Conservation (phyloP, 371 early-diverging fungal species). For the Zychaea mexicana region DNA sequence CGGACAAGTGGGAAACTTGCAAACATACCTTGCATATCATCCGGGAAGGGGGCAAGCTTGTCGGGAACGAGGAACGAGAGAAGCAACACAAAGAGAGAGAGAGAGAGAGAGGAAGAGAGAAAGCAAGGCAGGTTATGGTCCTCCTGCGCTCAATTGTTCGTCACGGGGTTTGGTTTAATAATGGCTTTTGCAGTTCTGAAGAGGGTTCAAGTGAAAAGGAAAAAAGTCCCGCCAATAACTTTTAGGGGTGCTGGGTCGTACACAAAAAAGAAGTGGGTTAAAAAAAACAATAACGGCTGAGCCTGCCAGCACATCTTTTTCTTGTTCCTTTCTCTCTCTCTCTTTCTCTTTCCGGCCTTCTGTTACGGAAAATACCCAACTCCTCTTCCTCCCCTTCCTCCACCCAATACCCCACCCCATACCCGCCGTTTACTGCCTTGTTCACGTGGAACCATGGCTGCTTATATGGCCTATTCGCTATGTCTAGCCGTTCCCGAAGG, state of each 20-base stretch:
- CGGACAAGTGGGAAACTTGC: not conserved
- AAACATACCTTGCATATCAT: constrained; percentile 6
- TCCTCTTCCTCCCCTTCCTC: not conserved
- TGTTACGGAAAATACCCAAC: not conserved
- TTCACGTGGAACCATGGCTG: constrained; percentile 11
- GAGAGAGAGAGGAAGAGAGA: not conserved
- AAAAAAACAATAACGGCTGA: not conserved
- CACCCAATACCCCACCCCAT: not conserved
- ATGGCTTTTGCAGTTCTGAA: not conserved
- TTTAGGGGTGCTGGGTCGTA: too few species aligned
- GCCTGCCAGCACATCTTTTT: not conserved
- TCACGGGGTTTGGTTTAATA: not conserved
- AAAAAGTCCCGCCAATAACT: not conserved
- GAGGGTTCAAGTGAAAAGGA: not conserved
- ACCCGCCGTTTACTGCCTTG: not conserved
- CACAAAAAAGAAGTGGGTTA: not conserved
- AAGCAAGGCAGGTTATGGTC: not conserved
- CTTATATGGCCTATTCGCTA: constrained; percentile 22
- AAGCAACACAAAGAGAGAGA: not conserved
- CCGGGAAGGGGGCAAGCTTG: constrained; percentile 1
- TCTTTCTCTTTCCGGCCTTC: not conserved
- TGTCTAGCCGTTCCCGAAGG: constrained; percentile 17
- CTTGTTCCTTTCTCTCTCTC: not conserved
- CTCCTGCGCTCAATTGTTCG: not conserved
- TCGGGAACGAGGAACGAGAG: constrained; percentile 1